phyloP scores from a whole-genome alignment of 345 rosid genomes.

The Rhodomyrtus tomentosa region DNA sequence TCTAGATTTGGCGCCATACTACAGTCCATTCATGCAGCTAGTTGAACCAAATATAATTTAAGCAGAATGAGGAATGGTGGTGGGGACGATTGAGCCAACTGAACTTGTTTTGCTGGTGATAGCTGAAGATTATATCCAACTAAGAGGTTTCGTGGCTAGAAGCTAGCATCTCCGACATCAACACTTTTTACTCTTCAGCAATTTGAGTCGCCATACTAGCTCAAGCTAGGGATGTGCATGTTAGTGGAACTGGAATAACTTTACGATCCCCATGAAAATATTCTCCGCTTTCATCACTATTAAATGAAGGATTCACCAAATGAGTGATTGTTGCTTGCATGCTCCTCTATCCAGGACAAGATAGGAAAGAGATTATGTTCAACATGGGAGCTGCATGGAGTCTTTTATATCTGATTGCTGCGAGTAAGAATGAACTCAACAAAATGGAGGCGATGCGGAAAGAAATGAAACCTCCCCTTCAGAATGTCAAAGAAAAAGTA shows the following conservation, averaged over 20 bases:
- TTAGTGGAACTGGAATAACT: not conserved
- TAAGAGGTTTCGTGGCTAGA: no score
- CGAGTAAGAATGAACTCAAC: constrained; percentile 46
- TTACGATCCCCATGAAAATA: not conserved
- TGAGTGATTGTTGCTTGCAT: not conserved
- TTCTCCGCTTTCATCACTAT: not conserved
- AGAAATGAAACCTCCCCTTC: constrained; percentile 43
- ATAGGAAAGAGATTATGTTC: constrained; percentile 17
- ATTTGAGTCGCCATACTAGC: not conserved
- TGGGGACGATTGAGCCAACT: no score
- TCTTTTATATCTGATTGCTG: constrained; percentile 38
- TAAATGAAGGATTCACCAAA: not conserved
- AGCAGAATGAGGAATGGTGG: not conserved
- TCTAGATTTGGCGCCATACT: not conserved
- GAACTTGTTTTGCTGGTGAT: no score
- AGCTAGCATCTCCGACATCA: no score
- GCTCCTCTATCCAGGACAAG: not conserved
- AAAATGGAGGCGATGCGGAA: constrained; percentile 33
- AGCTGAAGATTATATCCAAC: no score
- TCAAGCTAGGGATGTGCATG: not conserved
- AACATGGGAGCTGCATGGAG: constrained; percentile 41
- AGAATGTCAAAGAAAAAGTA: constrained; percentile 18
- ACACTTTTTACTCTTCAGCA: no score
- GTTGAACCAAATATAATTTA: not conserved
- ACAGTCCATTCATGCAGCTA: not conserved